These are phyloP conservation scores for Panellus pusillus DNA, from an alignment of 768 basidiomycete genomes.

Conservation along the genomic window DNA sequence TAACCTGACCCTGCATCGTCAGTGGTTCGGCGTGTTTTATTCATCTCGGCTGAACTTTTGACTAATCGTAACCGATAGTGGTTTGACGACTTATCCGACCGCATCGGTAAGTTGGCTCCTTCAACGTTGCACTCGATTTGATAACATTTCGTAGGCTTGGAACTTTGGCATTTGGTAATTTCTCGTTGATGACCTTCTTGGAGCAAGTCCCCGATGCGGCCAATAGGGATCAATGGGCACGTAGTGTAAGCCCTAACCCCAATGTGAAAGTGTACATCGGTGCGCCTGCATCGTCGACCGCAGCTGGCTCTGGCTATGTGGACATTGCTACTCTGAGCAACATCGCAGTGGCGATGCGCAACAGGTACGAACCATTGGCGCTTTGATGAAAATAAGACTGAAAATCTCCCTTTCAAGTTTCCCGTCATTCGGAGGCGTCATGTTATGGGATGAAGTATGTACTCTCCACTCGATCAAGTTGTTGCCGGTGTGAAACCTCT, in stretches of 20 bases:
- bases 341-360: conserved; percentile 51
- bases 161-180: conserved; percentile 60
- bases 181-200: no score
- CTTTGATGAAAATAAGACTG: neutral
- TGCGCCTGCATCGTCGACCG: conserved; percentile 56
- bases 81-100: conserved; percentile 44
- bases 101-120: conserved; percentile 43
- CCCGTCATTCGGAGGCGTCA: conserved; percentile 67
- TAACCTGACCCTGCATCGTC: neutral
- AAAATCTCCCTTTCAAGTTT: conserved; percentile 30
- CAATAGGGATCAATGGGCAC: conserved; percentile 65
- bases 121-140: conserved; percentile 4
- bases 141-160: conserved; percentile 47
- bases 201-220: no score
- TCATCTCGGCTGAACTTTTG: neutral
- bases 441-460: conserved; percentile 55
- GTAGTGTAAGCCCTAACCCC: conserved; percentile 53
- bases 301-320: conserved; percentile 65
- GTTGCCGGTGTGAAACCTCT: neutral
- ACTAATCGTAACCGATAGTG: neutral
- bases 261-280: conserved; percentile 68
- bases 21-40: no score
- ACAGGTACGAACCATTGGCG: conserved; percentile 22
- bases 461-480: conserved; percentile 26
- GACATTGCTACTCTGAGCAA: conserved; percentile 43